Evolutionary conservation across 2,329 filamentous ascomycete genomes (phyloP).

Genomic region (Fusarium chlamydosporum): DNA sequence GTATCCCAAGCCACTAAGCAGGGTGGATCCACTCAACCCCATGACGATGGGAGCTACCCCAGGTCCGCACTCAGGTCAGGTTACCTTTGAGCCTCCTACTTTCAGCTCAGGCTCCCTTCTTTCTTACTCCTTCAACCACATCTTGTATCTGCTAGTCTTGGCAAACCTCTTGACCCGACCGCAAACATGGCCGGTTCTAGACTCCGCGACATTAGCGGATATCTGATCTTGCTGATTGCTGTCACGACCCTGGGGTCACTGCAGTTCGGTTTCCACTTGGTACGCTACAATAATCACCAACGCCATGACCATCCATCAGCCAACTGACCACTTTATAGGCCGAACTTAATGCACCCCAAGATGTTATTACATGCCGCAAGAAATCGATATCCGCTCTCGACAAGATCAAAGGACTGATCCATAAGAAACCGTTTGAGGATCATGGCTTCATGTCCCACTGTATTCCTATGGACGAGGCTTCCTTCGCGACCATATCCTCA

Average conservation of each 20-base stretch:
- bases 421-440: constrained; percentile 44
- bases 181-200: constrained; percentile 53
- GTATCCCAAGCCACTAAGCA: constrained; percentile 34
- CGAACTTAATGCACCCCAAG: constrained; percentile 94
- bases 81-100: constrained; percentile 11
- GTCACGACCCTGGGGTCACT: constrained; percentile 88
- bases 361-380: constrained; percentile 89
- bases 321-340: constrained; percentile 64
- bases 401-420: constrained; percentile 50
- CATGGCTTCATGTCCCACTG: constrained; percentile 74
- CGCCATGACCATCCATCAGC: constrained; percentile 6
- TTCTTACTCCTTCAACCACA: constrained; percentile 3
- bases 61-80: constrained; percentile 12
- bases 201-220: constrained; percentile 73
- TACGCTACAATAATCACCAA: constrained; percentile 57
- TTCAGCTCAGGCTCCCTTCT: background rate
- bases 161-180: background rate
- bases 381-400: constrained; percentile 57
- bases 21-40: constrained; percentile 36
- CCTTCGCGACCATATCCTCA: constrained; percentile 89
- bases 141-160: constrained; percentile 8
- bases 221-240: constrained; percentile 81
- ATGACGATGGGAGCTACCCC: constrained; percentile 25
- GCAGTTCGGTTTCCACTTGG: constrained; percentile 94
- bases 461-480: constrained; percentile 85